These are phyloP conservation scores for Tuctoria greenei DNA, from an alignment of 176 grass and related monocot species.

Conservation along the genomic window DNA sequence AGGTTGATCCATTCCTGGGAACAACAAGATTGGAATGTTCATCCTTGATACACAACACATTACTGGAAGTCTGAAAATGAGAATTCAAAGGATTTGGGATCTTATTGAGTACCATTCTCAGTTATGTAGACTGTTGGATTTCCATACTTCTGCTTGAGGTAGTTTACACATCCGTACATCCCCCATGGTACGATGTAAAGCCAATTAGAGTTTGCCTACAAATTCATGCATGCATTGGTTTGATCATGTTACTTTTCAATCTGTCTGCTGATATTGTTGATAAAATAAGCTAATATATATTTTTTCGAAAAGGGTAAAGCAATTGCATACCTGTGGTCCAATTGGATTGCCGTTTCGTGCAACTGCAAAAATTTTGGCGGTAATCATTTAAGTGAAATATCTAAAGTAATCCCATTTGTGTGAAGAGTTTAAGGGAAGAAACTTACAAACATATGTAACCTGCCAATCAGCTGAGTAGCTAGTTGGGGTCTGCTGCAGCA, in stretches of 20 bases:
- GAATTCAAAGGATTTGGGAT: not conserved
- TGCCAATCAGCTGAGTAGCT: conserved; percentile 85
- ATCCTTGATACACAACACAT: not conserved
- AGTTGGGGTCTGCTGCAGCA: conserved; percentile 38
- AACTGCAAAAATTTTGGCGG: conserved; percentile 44
- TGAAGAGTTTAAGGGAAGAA: conserved; percentile 15
- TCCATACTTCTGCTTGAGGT: conserved; percentile 73
- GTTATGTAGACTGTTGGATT: conserved; percentile 64
- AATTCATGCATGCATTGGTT: not conserved
- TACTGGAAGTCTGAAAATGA: not conserved
- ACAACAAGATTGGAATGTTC: not conserved
- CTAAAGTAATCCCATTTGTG: not conserved
- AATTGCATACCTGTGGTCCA: conserved; percentile 58
- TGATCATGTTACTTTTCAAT: not conserved
- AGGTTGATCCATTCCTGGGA: conserved; percentile 66
- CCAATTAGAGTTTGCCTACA: conserved; percentile 78
- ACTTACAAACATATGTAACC: conserved; percentile 48
- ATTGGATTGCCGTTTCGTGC: conserved; percentile 62
- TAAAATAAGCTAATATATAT: not conserved
- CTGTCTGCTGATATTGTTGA: not conserved
- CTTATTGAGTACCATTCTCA: conserved; percentile 68
- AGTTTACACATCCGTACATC: conserved; percentile 82
- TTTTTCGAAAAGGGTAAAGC: not conserved
- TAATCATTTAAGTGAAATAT: conserved; percentile 7
- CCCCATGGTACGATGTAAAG: conserved; percentile 79